Percentiles rank a stretch among this genome's conserved stretches.
Evolutionary conservation across 306 rosid genomes (phyloP).

Genomic region (Gastrolobium villosum): DNA sequence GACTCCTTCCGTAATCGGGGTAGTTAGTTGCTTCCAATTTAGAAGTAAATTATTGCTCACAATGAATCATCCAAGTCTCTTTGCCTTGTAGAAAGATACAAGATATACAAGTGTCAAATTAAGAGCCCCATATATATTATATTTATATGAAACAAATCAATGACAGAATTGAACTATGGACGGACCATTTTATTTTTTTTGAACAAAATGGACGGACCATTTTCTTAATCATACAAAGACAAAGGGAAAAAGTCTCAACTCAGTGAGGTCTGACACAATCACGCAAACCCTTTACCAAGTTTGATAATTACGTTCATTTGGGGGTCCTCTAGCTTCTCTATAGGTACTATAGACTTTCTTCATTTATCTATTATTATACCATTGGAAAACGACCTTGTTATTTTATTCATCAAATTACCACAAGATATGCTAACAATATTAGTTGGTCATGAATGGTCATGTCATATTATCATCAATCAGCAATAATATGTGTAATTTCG

Average conservation of each 20-base stretch:
- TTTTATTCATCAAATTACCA: background rate
- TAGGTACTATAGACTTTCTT: constrained; percentile 12
- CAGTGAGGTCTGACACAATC: constrained; percentile 14
- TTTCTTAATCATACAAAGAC: constrained; percentile 36
- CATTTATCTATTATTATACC: constrained; percentile 6
- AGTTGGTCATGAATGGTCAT: background rate
- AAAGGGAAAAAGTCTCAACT: constrained; percentile 9
- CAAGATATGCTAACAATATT: background rate
- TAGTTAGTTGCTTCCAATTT: constrained; percentile 13
- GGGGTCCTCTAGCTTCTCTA: background rate
- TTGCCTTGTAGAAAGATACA: background rate
- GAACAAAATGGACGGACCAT: constrained; percentile 35
- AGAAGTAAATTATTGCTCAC: constrained; percentile 28
- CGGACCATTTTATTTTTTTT: constrained; percentile 37
- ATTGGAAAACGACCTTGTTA: constrained; percentile 18
- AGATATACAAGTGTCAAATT: constrained; percentile 50
- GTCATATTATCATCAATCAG: background rate
- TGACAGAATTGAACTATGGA: constrained; percentile 35
- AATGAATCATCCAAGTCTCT: background rate
- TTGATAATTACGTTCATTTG: constrained; percentile 30
- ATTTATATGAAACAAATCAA: constrained; percentile 30
- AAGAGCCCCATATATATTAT: constrained; percentile 18
- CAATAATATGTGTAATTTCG: background rate
- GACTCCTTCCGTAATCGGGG: constrained; percentile 18
- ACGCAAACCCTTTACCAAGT: background rate